Percentiles rank a stretch among this genome's conserved stretches.
Conservation (phyloP, 441 rosid species). For the Kokia cookei region DNA sequence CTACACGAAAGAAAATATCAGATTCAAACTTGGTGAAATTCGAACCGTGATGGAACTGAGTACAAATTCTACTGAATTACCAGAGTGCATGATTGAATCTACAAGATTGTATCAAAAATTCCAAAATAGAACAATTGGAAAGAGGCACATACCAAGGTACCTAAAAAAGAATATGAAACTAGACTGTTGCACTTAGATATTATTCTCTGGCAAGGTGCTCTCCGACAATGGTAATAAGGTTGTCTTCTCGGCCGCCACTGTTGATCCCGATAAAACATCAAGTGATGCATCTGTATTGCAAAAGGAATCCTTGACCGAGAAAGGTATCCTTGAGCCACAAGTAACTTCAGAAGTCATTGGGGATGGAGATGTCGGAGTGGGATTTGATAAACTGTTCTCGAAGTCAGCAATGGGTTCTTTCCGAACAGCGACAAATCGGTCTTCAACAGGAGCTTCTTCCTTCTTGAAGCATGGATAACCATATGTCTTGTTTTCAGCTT, state of each 20-base stretch:
- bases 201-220: constrained; percentile 7
- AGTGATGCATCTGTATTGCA: constrained; percentile 10
- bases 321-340: constrained; percentile 14
- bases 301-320: constrained; percentile 19
- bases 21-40: background rate
- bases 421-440: constrained; percentile 21
- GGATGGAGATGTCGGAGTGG: background rate
- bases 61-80: background rate
- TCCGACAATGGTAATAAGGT: background rate
- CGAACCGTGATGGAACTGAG: background rate
- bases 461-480: background rate
- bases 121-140: background rate
- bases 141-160: background rate
- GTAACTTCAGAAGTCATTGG: background rate
- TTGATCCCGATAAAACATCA: constrained; percentile 9
- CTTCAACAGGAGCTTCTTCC: constrained; percentile 12
- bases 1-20: background rate
- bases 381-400: constrained; percentile 6
- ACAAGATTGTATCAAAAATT: background rate
- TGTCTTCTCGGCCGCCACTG: constrained; percentile 12
- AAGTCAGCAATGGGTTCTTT: constrained; percentile 11
- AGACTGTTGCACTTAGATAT: constrained; percentile 1
- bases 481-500: constrained; percentile 8
- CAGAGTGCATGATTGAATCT: background rate
- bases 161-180: background rate